Base-by-base conservation (phyloP, 768 basidiomycete genomes). In the Multifurca ochricompacta region DNA sequence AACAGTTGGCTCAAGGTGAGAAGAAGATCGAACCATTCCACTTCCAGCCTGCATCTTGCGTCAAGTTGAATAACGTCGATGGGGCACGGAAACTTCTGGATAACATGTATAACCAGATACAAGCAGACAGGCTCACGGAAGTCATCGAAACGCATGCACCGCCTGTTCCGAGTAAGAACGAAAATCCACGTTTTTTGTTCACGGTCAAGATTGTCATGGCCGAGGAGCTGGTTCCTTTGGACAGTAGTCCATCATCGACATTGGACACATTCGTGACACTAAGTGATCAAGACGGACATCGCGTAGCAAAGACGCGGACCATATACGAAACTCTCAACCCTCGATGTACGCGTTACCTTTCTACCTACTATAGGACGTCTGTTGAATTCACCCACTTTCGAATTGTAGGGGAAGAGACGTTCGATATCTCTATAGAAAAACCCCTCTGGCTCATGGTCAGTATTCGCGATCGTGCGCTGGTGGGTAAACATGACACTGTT, bases 401-500 rank as follows among this genome's bases (percentile, higher is more conserved):
- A 10, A 23, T 59, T 23, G 13, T 59, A 94, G 91, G 96, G 96
- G 93, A 97, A 57, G 94, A 99, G 68, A 91, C 91, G 0, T 92
- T 96, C 62, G 96, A 99, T 66, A 76, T 98, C 10, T 91, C 93
- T 0, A 88, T 97, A 13, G 88, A 92, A 42, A 88, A 89, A 59
- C 80, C 88, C n/a, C 75, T 97, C 3, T 99, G 96, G 96, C 73
- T 99, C 40, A 96, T 97, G 87, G 85, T 92, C 46, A 95, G 92
- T 58, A 80, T 98, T 32, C 83, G 92, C 52, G 90, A 97, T 64
- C 84, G 95, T 23, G 87, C 90, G 13, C 70, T 94, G 42, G 77
- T 95, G 13, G 93, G 93, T 42, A 94, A 95, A 68, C 94, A 95
- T 65, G 91, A 93, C 67, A 89, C 84, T 2, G 80, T 95, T 36